Conservation (phyloP, 164 flowering plant species). For the Vitis labrusca region DNA sequence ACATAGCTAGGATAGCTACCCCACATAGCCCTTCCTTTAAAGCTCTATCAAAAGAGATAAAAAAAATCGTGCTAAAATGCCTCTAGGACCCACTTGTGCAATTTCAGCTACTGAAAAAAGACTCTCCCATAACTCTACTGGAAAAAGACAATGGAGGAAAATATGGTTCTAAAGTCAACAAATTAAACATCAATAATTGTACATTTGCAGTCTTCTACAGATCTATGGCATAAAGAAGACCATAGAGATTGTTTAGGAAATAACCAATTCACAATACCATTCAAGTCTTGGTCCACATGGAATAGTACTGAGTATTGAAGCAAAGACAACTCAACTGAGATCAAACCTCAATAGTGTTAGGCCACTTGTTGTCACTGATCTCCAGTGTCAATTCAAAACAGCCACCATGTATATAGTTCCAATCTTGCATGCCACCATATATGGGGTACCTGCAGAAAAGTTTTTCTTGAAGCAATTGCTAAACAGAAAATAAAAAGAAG, state of each 20-base stretch:
- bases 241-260: not conserved
- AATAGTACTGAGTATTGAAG: not conserved
- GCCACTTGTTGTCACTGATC: conserved; percentile 95
- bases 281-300: not conserved
- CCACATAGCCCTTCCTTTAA: no score
- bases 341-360: conserved; percentile 74
- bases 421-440: conserved; percentile 99
- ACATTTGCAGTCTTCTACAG: no score
- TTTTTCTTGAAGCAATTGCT: conserved; percentile 10
- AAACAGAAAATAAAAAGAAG: not conserved
- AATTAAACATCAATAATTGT: no score
- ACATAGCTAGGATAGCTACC: no score
- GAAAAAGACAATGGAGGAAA: no score
- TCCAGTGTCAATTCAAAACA: conserved; percentile 96
- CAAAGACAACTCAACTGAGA: conserved; percentile 6
- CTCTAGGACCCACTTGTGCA: no score
- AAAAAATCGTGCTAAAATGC: no score
- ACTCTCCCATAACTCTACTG: no score
- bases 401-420: conserved; percentile 91
- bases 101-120: no score
- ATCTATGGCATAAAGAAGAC: no score
- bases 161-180: no score
- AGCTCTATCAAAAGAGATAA: no score
- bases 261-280: not conserved
- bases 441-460: conserved; percentile 80